phyloP scores from a whole-genome alignment of 2,329 filamentous ascomycete species.

The Aspergillus ochraceoroseus region DNA sequence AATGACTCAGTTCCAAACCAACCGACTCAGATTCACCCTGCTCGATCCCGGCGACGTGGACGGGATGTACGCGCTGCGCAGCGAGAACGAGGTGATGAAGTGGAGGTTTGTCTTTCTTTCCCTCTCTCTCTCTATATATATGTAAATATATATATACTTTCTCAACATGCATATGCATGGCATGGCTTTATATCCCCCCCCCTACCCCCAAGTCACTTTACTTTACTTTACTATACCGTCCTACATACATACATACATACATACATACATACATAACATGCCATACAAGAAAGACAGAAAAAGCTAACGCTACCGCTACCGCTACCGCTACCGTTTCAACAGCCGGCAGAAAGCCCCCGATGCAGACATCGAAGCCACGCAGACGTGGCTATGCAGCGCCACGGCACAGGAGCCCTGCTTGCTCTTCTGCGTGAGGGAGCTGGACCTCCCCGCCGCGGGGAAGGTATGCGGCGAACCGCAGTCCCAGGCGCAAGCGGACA shows the following conservation, averaged over 20 bases:
- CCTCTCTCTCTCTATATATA: not conserved
- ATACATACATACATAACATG: too few species aligned
- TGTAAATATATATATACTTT: not conserved
- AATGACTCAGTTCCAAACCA: constrained; percentile 13
- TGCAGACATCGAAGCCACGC: constrained; percentile 4
- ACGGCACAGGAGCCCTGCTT: too few species aligned
- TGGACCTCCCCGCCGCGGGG: not conserved
- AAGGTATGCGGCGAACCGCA: not conserved
- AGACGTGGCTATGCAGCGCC: constrained; percentile 5
- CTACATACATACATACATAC: too few species aligned
- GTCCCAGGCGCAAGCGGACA: not conserved
- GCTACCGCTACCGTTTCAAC: too few species aligned
- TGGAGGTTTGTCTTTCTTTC: constrained; percentile 11
- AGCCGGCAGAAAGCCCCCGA: constrained; percentile 12
- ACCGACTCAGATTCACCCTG: constrained; percentile 10
- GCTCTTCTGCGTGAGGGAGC: not conserved
- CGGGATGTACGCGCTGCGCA: constrained; percentile 10
- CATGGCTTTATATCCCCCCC: not conserved
- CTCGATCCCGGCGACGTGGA: constrained; percentile 7
- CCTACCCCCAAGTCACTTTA: too few species aligned
- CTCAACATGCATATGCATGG: too few species aligned
- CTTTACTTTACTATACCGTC: too few species aligned
- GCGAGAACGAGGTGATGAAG: constrained; percentile 13
- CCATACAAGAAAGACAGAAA: too few species aligned
- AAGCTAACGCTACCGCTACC: too few species aligned